Percentiles rank a stretch among this genome's conserved stretches.
Conservation (phyloP, 1,284 basidiomycete genomes). For the Trametes pubescens region DNA sequence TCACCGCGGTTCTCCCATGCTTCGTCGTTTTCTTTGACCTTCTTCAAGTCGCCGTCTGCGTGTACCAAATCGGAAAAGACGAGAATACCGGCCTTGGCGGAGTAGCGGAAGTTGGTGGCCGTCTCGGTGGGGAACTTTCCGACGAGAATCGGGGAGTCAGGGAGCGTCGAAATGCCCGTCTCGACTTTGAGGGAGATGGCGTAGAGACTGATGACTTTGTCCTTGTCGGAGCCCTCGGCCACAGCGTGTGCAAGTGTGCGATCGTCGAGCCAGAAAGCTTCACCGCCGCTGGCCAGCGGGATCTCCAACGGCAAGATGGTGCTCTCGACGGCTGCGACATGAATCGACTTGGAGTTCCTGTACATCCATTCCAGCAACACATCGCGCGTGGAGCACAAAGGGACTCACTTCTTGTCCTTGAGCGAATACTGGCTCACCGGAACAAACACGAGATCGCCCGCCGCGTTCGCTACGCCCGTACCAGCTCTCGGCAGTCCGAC, state of each 20-base stretch:
- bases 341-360: constrained; percentile 76
- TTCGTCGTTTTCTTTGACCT: constrained; percentile 72
- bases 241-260: constrained; percentile 75
- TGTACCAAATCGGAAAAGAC: constrained; percentile 85
- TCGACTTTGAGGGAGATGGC: constrained; percentile 59
- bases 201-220: constrained; percentile 62
- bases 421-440: constrained; percentile 76
- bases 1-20: constrained; percentile 77
- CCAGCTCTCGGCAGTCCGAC: constrained; percentile 77
- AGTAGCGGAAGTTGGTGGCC: constrained; percentile 76
- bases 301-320: constrained; percentile 57
- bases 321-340: constrained; percentile 64
- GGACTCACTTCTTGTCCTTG: constrained; percentile 71
- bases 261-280: constrained; percentile 78
- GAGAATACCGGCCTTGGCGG: constrained; percentile 55
- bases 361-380: neutral
- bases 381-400: neutral
- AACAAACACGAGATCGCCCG: constrained; percentile 73
- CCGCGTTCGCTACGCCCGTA: constrained; percentile 66
- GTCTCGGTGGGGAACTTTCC: constrained; percentile 70
- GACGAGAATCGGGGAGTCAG: constrained; percentile 43
- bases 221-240: constrained; percentile 55
- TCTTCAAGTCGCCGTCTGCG: constrained; percentile 72
- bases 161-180: constrained; percentile 41
- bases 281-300: constrained; percentile 68